phyloP scores from a whole-genome alignment of 2,329 filamentous ascomycete species.

The Apiospora marii region DNA sequence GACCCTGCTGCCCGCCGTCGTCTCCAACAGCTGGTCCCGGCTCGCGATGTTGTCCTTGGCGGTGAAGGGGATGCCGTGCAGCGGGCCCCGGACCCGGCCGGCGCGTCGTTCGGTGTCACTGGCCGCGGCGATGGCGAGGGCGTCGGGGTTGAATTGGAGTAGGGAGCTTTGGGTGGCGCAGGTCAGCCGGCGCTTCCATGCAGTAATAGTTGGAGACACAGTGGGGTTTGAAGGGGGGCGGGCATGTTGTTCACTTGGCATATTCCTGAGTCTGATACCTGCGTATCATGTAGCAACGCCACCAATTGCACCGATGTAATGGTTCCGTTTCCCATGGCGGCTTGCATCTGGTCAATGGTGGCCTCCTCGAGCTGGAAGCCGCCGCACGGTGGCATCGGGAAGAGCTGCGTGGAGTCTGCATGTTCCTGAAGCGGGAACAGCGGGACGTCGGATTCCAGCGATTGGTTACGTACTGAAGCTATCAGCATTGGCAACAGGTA shows the following conservation, averaged over 20 bases:
- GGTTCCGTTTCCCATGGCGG: conserved; percentile 58
- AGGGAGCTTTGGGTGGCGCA: conserved; percentile 58
- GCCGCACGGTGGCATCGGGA: conserved; percentile 70
- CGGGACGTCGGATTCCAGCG: not conserved
- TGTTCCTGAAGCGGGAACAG: conserved; percentile 45
- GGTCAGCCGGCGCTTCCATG: not conserved
- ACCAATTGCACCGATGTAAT: conserved; percentile 67
- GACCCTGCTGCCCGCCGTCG: conserved; percentile 69
- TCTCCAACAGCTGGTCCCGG: conserved; percentile 76
- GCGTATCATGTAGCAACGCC: conserved; percentile 70
- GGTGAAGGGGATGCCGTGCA: conserved; percentile 79
- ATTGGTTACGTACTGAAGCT: not conserved
- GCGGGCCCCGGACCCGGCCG: conserved; percentile 66
- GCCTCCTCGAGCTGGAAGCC: conserved; percentile 72
- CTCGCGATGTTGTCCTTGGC: conserved; percentile 78
- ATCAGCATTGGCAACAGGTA: not conserved
- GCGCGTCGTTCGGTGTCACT: conserved; percentile 66
- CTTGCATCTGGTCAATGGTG: conserved; percentile 72
- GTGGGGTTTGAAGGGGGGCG: not conserved
- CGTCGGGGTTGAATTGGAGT: conserved; percentile 74
- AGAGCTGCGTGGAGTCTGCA: conserved; percentile 50
- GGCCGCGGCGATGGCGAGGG: conserved; percentile 64
- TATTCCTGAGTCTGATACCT: conserved; percentile 70
- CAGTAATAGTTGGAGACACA: not conserved
- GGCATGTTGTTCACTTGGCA: conserved; percentile 66